Evolutionary conservation across 2,329 filamentous ascomycete species (phyloP), one percentile per base, ranked within the genome.

Genomic region (Pseudohalonectria lignicola): DNA sequence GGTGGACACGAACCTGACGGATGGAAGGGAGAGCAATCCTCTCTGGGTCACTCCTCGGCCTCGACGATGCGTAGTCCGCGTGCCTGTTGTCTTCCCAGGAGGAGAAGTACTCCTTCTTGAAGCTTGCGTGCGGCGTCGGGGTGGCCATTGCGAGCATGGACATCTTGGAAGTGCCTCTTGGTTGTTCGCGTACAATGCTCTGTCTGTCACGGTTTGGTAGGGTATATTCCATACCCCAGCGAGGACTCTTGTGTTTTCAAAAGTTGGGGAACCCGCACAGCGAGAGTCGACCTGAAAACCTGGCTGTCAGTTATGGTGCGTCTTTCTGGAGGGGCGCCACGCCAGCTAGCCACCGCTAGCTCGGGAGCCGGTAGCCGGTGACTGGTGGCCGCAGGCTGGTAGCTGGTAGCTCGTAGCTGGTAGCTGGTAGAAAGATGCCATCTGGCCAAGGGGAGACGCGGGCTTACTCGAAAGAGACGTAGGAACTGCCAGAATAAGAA

Each of bases 11-110:
- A 64, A 72, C 69, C 65, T 71, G 64, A 45, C 66, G 61, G 36
- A 75, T 71, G 2, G 71, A 67, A 16, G 71, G 71, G 17, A 75
- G 56, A 26, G 61, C 60, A 21, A 69, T 50, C 41, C 54, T 53
- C 43, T 62, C 58, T n/a, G 52, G 50, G 38, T 69, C 63, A 15
- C 49, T 48, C 39, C 56, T 57, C 34, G 56, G 53, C 19, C 57
- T 56, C 20, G 53, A 50, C 15, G 54, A 50, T 29, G 28, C 16
- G 25, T 54, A 56, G 21, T 62, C 60, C 23, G 55, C 42, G 15
- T 53, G 48, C 37, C 58, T 53, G 43, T 50, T 41, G 23, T 57
- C 50, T 37, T 62, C 58, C 64, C 62, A 69, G 15, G 53, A 47
- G 12, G 35, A 37, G 5, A 29, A 37, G 25, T 56, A 56, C 23